A percentile compares a stretch with the other conserved stretches of the same genome.
Conservation (phyloP, 768 basidiomycete species). For the Thelephora ganbajun region DNA sequence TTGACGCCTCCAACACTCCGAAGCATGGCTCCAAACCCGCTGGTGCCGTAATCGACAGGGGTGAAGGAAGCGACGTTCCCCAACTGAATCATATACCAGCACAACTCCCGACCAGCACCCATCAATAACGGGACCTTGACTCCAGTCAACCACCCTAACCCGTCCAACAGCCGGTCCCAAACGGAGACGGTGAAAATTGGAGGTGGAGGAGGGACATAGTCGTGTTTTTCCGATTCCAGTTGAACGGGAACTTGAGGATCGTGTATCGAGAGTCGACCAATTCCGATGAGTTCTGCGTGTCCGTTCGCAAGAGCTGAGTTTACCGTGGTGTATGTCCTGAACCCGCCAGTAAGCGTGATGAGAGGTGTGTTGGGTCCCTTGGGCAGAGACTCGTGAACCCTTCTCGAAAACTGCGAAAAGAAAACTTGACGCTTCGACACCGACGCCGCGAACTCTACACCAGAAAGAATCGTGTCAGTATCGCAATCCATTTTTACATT, state of each 20-base stretch:
- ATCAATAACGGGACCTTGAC: slow-evolving; percentile 36
- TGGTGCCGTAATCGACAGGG: slow-evolving; percentile 9
- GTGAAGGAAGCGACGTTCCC: slow-evolving; percentile 27
- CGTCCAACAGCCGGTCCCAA: slow-evolving; percentile 9
- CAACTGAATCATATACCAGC: slow-evolving; percentile 58
- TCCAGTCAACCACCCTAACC: slow-evolving; percentile 5
- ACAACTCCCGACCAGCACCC: slow-evolving; percentile 46
- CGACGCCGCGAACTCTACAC: slow-evolving; percentile 16
- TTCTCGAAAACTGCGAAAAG: slow-evolving; percentile 54
- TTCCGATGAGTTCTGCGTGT: slow-evolving; percentile 64
- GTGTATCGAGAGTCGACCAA: slow-evolving; percentile 54
- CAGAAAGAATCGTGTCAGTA: background rate
- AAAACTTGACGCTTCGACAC: slow-evolving; percentile 48
- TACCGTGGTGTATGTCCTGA: slow-evolving; percentile 46
- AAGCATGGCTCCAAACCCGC: slow-evolving; percentile 12
- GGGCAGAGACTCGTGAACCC: slow-evolving; percentile 32
- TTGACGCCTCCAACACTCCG: background rate
- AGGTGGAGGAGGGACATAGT: background rate
- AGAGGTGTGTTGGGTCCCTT: slow-evolving; percentile 29
- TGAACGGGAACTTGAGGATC: slow-evolving; percentile 29
- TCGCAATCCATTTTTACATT: background rate
- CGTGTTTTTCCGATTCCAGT: slow-evolving; percentile 4
- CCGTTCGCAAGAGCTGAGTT: slow-evolving; percentile 32
- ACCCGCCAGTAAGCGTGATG: slow-evolving; percentile 71
- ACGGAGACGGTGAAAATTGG: background rate